phyloP scores from a whole-genome alignment of 306 rosid genomes.

The Cicer chorassanicum region DNA sequence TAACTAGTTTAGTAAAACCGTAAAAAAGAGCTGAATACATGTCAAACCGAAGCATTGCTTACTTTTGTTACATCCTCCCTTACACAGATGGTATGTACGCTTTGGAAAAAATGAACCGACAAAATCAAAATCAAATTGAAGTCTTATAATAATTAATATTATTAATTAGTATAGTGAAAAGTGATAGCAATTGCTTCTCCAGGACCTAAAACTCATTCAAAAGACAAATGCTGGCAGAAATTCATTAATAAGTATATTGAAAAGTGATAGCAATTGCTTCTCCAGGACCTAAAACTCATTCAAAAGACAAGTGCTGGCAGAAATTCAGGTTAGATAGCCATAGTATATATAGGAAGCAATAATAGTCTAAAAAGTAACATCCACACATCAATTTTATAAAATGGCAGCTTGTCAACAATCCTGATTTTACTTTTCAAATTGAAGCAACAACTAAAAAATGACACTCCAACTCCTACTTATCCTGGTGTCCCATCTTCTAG shows the following conservation, averaged over 20 bases:
- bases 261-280: background rate
- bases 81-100: background rate
- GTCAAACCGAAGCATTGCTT: too few relatives aligned
- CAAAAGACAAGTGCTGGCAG: background rate
- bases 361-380: background rate
- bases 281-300: background rate
- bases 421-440: background rate
- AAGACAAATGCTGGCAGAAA: background rate
- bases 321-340: background rate
- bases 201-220: too few relatives aligned
- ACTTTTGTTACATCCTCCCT: background rate
- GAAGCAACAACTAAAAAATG: background rate
- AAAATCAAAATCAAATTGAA: background rate
- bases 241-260: background rate
- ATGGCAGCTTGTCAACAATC: background rate
- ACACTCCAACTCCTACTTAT: background rate
- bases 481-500: constrained; percentile 10
- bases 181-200: too few relatives aligned
- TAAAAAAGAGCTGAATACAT: too few relatives aligned
- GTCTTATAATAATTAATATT: background rate
- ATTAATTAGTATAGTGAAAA: too few relatives aligned
- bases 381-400: background rate
- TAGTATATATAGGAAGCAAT: background rate
- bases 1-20: too few relatives aligned
- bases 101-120: constrained; percentile 11